Base-by-base conservation (phyloP, 495 filamentous ascomycete genomes). In the Chaetomium cochliodes region DNA sequence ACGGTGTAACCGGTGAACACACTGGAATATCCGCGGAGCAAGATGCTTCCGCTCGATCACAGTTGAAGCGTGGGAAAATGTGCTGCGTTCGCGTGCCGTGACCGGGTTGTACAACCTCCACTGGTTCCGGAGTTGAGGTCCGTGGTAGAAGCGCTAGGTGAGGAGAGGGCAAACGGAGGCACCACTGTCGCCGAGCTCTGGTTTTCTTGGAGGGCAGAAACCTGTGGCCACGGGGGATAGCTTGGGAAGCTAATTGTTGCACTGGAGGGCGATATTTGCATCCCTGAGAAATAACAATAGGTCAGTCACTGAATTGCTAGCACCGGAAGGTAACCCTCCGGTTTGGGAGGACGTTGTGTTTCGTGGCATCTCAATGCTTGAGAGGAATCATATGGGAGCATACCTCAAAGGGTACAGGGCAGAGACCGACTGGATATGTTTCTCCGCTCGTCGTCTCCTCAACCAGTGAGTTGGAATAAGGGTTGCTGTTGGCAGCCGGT, bases 311-410 rank as follows among this genome's bases (percentile, higher is more conserved):
- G 41, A 25, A 28, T 42, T 51, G 46, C 53, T 51, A 64, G 65
- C 42, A 42, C 61, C 66, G 56, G 57, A 58, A 65, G n/a, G 33
- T 62, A 60, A 51, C 58, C 57, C 44, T 68, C 57, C 51, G 66
- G 22, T 26, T 11, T 25, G 1, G 46, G 16, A 18, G 30, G 33
- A 28, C 8, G 22, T 20, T 16, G 39, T 20, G 25, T n/a, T 20
- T 12, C 7, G 13, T 18, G 54, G 33, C 15, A 30, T 23, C 5
- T 39, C 20, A 12, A 46, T 26, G 18, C 42, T 22, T 37, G 25
- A 1, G 9, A 33, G 55, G 30, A 30, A 25, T 30, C n/a, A 23
- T 18, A 58, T 26, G 26, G 33, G n/a, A 9, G 33, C 61, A 47
- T 64, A 58, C 55, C 62, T 58, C 30, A 15, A 49, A 12, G 28